phyloP scores from a whole-genome alignment of 2,329 filamentous ascomycete genomes.

The Penicillium rolfsii region DNA sequence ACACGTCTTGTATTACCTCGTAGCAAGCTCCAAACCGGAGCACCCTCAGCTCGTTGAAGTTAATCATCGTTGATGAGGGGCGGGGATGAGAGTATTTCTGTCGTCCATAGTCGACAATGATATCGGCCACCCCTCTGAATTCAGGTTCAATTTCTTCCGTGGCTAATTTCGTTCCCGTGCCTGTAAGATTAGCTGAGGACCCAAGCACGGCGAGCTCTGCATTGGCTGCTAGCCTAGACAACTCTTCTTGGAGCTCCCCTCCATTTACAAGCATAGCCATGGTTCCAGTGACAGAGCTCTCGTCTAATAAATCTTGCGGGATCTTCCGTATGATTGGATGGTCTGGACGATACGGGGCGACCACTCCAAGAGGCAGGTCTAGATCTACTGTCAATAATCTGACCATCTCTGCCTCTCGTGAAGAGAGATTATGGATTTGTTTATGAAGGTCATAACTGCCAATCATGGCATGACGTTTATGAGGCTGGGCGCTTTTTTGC shows the following conservation, averaged over 20 bases:
- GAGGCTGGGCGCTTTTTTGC: constrained; percentile 28
- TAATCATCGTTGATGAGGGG: constrained; percentile 35
- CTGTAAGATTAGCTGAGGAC: constrained; percentile 38
- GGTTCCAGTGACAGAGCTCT: constrained; percentile 28
- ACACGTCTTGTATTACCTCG: constrained; percentile 33
- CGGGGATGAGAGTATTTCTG: constrained; percentile 31
- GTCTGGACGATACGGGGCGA: constrained; percentile 28
- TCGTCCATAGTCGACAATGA: constrained; percentile 39
- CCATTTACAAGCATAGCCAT: constrained; percentile 36
- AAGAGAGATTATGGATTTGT: constrained; percentile 27
- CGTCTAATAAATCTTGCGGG: constrained; percentile 15
- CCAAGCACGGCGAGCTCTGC: constrained; percentile 32
- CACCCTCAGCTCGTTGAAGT: constrained; percentile 30
- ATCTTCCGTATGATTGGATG: constrained; percentile 32
- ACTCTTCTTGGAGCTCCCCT: constrained; percentile 32
- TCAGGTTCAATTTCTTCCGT: constrained; percentile 39
- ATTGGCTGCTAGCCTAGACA: constrained; percentile 28
- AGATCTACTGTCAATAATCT: constrained; percentile 29
- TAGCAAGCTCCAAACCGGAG: constrained; percentile 38
- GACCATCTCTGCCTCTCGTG: constrained; percentile 24
- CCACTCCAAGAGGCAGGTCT: constrained; percentile 32
- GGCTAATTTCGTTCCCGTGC: constrained; percentile 32
- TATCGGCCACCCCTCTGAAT: constrained; percentile 32
- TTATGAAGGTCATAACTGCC: constrained; percentile 32
- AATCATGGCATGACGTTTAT: constrained; percentile 36